These are phyloP conservation scores for Agastache rugosa DNA, from an alignment of 257 asterid genomes.

Conservation along the genomic window DNA sequence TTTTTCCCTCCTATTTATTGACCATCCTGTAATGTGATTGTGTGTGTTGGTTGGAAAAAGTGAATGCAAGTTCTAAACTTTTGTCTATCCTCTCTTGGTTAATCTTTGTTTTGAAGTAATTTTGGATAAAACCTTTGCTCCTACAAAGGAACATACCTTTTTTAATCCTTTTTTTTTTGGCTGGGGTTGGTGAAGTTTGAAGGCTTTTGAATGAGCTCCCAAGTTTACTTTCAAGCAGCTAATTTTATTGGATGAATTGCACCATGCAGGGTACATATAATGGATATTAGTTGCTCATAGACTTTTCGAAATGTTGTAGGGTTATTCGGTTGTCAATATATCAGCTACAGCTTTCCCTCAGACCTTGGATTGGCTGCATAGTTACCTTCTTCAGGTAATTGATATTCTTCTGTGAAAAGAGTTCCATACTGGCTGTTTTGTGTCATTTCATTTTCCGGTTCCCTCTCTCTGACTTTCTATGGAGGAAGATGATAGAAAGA, in stretches of 20 bases:
- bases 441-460: constrained; percentile 16
- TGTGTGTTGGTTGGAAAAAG: neutral
- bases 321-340: constrained; percentile 77
- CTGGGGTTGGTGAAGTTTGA: neutral
- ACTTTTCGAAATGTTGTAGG: constrained; percentile 53
- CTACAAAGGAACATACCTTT: neutral
- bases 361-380: constrained; percentile 96
- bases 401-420: constrained; percentile 28
- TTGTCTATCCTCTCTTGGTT: constrained; percentile 25
- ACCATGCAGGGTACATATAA: constrained; percentile 4
- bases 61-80: constrained; percentile 8
- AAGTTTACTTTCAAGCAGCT: constrained; percentile 18
- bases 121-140: constrained; percentile 6
- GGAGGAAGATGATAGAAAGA: neutral
- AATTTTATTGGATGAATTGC: constrained; percentile 16
- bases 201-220: constrained; percentile 21
- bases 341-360: constrained; percentile 98
- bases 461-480: neutral
- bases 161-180: neutral
- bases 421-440: neutral
- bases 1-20: neutral
- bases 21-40: neutral
- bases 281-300: constrained; percentile 19
- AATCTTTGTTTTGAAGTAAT: neutral
- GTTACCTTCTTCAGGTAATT: constrained; percentile 91